Percentiles rank a stretch among this genome's conserved stretches.
These are phyloP conservation scores for Rachicladosporium sp. DNA, from an alignment of 2,329 filamentous ascomycete genomes.

Conservation along the genomic window DNA sequence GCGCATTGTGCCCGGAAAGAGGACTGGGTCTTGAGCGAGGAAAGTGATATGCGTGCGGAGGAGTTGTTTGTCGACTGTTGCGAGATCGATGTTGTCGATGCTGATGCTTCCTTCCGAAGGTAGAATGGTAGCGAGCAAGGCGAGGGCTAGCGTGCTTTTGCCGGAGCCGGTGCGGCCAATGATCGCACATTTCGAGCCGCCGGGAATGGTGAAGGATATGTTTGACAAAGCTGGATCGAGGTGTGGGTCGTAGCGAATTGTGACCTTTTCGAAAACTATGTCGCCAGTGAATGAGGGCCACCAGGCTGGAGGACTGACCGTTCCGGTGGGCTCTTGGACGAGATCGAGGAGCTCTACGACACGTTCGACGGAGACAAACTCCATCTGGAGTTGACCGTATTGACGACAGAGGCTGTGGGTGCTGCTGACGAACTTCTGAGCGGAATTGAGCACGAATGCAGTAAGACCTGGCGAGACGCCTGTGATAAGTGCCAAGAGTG, in stretches of 20 bases:
- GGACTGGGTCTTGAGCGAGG: slow-evolving; percentile 53
- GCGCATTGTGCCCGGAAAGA: slow-evolving; percentile 50
- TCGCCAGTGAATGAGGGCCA: slow-evolving; percentile 66
- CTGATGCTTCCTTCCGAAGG: slow-evolving; percentile 44
- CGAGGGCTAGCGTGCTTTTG: slow-evolving; percentile 63
- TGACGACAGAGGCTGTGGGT: slow-evolving; percentile 65
- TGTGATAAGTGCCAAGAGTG: slow-evolving; percentile 60
- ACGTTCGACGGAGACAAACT: slow-evolving; percentile 81
- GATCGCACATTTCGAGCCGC: slow-evolving; percentile 65
- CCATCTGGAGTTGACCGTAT: slow-evolving; percentile 79
- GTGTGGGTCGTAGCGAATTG: slow-evolving; percentile 65
- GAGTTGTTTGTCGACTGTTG: slow-evolving; percentile 45
- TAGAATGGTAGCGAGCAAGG: slow-evolving; percentile 45
- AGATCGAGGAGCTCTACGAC: slow-evolving; percentile 71
- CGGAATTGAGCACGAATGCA: slow-evolving; percentile 69
- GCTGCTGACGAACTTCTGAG: slow-evolving; percentile 53
- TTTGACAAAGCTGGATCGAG: slow-evolving; percentile 60
- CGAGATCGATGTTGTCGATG: slow-evolving; percentile 49
- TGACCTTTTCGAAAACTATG: slow-evolving; percentile 64
- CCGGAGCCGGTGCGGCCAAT: slow-evolving; percentile 73
- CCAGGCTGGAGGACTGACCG: slow-evolving; percentile 54
- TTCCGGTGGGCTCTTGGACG: slow-evolving; percentile 59
- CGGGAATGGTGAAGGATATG: slow-evolving; percentile 62
- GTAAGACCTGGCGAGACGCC: slow-evolving; percentile 66
- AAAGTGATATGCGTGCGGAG: slow-evolving; percentile 53